A percentile compares a stretch with the other conserved stretches of the same genome.
Evolutionary conservation across 495 filamentous ascomycete species (phyloP).

Genomic region (Pyrenula aspistea): DNA sequence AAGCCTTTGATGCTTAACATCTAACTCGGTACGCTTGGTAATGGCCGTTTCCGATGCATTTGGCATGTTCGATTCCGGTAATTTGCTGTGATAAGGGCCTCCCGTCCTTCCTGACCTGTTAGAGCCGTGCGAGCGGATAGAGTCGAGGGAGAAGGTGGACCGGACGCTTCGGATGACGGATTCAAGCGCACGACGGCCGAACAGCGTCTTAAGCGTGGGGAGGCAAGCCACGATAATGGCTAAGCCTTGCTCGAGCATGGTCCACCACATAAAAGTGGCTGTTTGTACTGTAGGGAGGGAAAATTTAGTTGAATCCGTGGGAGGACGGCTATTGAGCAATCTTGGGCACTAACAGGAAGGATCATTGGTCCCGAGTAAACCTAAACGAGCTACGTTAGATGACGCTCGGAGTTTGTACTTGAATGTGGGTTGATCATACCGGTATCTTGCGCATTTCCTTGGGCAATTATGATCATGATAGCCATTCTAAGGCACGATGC

Average conservation of each 20-base stretch:
- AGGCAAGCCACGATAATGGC: slow-evolving; percentile 11
- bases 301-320: too few relatives aligned
- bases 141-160: neutral
- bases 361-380: too few relatives aligned
- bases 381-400: too few relatives aligned
- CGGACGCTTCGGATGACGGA: neutral
- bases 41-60: neutral
- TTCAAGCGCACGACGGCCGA: neutral
- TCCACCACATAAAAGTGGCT: slow-evolving; percentile 8
- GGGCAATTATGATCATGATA: too few relatives aligned
- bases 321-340: too few relatives aligned
- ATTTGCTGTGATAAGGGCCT: neutral
- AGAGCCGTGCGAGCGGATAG: neutral
- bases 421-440: too few relatives aligned
- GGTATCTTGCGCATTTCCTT: too few relatives aligned
- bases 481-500: neutral
- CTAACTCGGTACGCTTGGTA: neutral
- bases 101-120: neutral
- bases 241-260: slow-evolving; percentile 10
- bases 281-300: too few relatives aligned
- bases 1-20: neutral
- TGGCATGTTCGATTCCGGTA: neutral
- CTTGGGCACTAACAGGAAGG: too few relatives aligned
- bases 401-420: too few relatives aligned
- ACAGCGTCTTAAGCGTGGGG: slow-evolving; percentile 6